Conservation (phyloP, 1,284 basidiomycete species). For the Austropuccinia psidii region DNA sequence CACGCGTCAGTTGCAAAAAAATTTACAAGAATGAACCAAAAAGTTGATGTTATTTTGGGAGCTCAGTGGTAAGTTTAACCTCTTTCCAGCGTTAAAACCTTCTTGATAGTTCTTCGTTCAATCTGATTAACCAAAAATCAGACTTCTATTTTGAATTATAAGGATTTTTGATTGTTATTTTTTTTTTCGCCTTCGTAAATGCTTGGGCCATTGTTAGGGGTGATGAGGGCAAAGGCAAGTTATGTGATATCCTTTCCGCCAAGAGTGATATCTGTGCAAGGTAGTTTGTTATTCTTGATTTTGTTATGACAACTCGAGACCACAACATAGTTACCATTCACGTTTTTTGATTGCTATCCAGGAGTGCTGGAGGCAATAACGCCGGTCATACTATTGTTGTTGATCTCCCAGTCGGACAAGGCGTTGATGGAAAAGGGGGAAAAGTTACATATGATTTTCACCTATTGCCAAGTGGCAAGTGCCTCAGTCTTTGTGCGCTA, state of each 20-base stretch:
- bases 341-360: neutral
- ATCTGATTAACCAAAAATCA: neutral
- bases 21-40: conserved; percentile 2
- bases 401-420: conserved; percentile 20
- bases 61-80: conserved; percentile 17
- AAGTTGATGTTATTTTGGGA: conserved; percentile 35
- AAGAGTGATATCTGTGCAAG: conserved; percentile 34
- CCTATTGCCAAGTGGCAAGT: conserved; percentile 35
- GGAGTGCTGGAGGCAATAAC: conserved; percentile 37
- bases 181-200: neutral
- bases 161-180: neutral
- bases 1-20: too few species aligned
- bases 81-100: neutral
- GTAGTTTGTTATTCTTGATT: neutral
- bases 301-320: neutral
- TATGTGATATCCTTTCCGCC: conserved; percentile 34
- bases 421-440: conserved; percentile 21
- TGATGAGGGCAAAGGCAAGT: conserved; percentile 37
- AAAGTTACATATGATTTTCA: conserved; percentile 35
- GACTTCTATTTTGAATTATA: neutral
- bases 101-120: neutral
- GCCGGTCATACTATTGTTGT: conserved; percentile 36
- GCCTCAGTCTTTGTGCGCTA: neutral
- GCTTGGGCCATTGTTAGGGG: neutral
- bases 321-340: neutral